Percentiles rank a stretch among this genome's conserved stretches.
These are phyloP conservation scores for Lichtheimia ornata DNA, from an alignment of 371 early-diverging fungal genomes.

Conservation along the genomic window DNA sequence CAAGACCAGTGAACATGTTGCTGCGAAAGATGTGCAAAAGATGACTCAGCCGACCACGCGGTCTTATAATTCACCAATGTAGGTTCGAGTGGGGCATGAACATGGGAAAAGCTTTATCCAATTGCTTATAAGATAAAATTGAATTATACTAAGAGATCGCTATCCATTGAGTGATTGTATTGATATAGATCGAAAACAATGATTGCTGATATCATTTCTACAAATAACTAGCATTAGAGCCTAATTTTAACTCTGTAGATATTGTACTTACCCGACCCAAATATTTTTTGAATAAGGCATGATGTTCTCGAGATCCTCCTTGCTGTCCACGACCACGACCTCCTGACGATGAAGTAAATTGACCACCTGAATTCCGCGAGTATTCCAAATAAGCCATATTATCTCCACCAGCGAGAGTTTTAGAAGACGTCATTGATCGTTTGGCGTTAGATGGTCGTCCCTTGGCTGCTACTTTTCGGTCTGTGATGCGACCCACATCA, in stretches of 20 bases:
- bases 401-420: conserved; percentile 88
- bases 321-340: conserved; percentile 42
- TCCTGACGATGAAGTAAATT: conserved; percentile 19
- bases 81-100: too few relatives aligned
- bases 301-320: conserved; percentile 58
- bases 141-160: too few relatives aligned
- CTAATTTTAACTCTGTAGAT: too few relatives aligned
- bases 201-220: too few relatives aligned
- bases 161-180: too few relatives aligned
- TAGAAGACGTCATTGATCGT: conserved; percentile 66
- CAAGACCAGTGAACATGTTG: conserved; percentile 95
- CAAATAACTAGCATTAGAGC: too few relatives aligned
- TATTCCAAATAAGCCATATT: conserved; percentile 95
- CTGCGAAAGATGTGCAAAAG: too few relatives aligned
- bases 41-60: too few relatives aligned
- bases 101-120: too few relatives aligned
- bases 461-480: conserved; percentile 44
- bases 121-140: too few relatives aligned
- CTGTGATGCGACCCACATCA: conserved; percentile 49
- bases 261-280: conserved; percentile 29
- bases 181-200: too few relatives aligned
- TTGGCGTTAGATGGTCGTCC: conserved; percentile 33
- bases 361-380: conserved; percentile 42
- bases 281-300: conserved; percentile 72
- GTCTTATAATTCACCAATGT: too few relatives aligned